Conservation (phyloP, 2,329 filamentous ascomycete species). For the Calonectria pseudoturangicola region DNA sequence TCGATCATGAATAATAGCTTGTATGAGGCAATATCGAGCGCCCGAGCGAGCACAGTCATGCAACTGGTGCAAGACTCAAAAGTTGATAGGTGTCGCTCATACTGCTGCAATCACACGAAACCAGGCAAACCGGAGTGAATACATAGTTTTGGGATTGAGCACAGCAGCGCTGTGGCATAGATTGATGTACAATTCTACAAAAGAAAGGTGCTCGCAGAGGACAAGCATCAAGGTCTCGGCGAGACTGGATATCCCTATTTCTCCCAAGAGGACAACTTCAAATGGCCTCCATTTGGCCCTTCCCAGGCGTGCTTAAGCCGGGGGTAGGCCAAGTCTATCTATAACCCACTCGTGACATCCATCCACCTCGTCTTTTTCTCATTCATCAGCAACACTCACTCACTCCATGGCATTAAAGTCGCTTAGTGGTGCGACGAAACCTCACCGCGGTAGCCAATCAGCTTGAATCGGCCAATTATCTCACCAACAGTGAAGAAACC, state of each 20-base stretch:
- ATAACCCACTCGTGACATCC: conserved; percentile 49
- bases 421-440: conserved; percentile 75
- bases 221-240: conserved; percentile 50
- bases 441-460: conserved; percentile 92
- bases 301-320: conserved; percentile 45
- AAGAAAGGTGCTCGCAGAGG: conserved; percentile 56
- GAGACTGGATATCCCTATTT: conserved; percentile 49
- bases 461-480: conserved; percentile 96
- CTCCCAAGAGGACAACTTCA: conserved; percentile 49
- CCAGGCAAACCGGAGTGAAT: neutral
- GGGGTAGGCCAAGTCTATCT: conserved; percentile 48
- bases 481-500: conserved; percentile 99
- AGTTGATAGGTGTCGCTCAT: neutral
- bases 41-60: no score
- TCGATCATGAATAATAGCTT: neutral
- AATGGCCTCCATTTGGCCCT: conserved; percentile 52
- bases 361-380: conserved; percentile 44
- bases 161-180: conserved; percentile 45
- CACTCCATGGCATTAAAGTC: conserved; percentile 38
- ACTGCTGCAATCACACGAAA: no score
- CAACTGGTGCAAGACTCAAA: neutral
- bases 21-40: neutral
- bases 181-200: conserved; percentile 60
- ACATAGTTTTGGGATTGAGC: conserved; percentile 44
- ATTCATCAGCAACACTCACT: conserved; percentile 37